phyloP scores from a whole-genome alignment of 441 rosid genomes.

The Pelargonium australe region DNA sequence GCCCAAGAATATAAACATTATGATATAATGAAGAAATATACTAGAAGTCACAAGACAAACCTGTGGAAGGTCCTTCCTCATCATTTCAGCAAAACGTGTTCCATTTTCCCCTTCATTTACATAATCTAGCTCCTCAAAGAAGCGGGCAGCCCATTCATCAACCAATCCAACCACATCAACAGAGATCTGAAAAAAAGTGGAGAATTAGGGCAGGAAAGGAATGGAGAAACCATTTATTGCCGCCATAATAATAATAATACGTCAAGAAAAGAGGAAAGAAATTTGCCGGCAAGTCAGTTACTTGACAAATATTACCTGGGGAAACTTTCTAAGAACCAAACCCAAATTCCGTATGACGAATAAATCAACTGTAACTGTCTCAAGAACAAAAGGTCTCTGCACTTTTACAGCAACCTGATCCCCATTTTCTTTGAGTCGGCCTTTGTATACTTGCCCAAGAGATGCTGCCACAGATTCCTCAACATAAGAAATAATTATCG shows the following conservation, averaged over 20 bases:
- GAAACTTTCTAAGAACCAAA: slow-evolving; percentile 74
- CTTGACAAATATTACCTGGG: slow-evolving; percentile 53
- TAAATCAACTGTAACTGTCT: slow-evolving; percentile 91
- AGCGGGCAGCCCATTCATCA: slow-evolving; percentile 99
- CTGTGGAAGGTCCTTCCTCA: slow-evolving; percentile 98
- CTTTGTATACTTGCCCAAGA: slow-evolving; percentile 93
- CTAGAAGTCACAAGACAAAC: slow-evolving; percentile 35
- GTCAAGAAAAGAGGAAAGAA: slow-evolving; percentile 7
- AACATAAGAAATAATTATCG: slow-evolving; percentile 18
- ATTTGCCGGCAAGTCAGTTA: slow-evolving; percentile 9
- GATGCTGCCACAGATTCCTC: slow-evolving; percentile 59
- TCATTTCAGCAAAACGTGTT: slow-evolving; percentile 80
- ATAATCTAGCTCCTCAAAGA: slow-evolving; percentile 96
- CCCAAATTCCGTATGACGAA: slow-evolving; percentile 80
- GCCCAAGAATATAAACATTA: neutral
- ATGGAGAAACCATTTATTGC: slow-evolving; percentile 10
- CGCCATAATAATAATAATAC: neutral
- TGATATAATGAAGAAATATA: slow-evolving; percentile 12
- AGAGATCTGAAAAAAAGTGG: slow-evolving; percentile 44
- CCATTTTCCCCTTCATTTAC: slow-evolving; percentile 94
- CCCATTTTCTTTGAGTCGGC: slow-evolving; percentile 80
- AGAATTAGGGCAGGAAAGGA: slow-evolving; percentile 10
- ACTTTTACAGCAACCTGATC: slow-evolving; percentile 94
- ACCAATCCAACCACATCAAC: slow-evolving; percentile 91
- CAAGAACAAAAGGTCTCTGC: slow-evolving; percentile 97